phyloP scores from a whole-genome alignment of 2,329 filamentous ascomycete species.

The Alternaria longipes region DNA sequence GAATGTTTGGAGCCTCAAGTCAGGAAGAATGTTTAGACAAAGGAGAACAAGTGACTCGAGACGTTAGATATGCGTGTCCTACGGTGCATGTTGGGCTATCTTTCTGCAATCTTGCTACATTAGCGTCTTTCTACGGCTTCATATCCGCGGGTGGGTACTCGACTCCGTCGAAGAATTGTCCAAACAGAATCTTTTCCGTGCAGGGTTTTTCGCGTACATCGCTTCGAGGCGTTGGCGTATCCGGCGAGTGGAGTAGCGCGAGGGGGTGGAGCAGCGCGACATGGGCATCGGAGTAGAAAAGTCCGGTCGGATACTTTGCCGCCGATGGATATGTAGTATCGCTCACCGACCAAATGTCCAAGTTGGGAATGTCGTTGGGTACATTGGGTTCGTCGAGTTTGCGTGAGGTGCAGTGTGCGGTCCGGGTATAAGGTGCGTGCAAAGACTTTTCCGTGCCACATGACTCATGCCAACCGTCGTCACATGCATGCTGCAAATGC shows the following conservation, averaged over 20 bases:
- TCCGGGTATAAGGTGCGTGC: background rate
- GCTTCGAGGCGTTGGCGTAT: slow-evolving; percentile 25
- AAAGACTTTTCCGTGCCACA: background rate
- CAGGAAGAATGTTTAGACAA: background rate
- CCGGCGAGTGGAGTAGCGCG: slow-evolving; percentile 36
- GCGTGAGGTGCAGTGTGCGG: background rate
- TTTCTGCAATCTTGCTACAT: slow-evolving; percentile 5
- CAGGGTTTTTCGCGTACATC: slow-evolving; percentile 27
- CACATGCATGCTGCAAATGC: slow-evolving; percentile 15
- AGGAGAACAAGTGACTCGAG: slow-evolving; percentile 14
- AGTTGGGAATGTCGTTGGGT: background rate
- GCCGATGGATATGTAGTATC: background rate
- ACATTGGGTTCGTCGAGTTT: background rate
- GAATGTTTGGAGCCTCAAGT: background rate
- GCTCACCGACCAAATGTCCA: background rate
- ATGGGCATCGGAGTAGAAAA: slow-evolving; percentile 23
- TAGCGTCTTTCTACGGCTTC: slow-evolving; percentile 19
- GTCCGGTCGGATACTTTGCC: slow-evolving; percentile 10
- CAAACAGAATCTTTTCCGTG: slow-evolving; percentile 42
- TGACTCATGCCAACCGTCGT: slow-evolving; percentile 16
- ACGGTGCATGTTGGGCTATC: slow-evolving; percentile 24
- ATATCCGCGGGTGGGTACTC: slow-evolving; percentile 24
- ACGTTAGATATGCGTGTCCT: slow-evolving; percentile 18
- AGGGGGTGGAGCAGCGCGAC: background rate
- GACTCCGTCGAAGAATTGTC: slow-evolving; percentile 13